Conservation (phyloP, 805 yeast species). For the Candida fluviatilis region DNA sequence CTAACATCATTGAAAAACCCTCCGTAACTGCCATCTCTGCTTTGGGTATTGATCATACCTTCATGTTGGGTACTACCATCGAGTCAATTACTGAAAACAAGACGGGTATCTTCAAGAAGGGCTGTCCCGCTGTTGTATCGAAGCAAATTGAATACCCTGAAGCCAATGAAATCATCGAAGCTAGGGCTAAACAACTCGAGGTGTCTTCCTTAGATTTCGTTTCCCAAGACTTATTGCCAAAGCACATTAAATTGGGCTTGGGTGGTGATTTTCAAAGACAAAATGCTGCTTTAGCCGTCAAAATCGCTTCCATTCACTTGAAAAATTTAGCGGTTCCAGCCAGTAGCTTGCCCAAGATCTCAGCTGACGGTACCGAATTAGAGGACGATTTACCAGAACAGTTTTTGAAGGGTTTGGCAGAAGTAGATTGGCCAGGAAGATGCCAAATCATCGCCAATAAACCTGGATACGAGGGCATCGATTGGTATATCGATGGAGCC, state of each 20-base stretch:
- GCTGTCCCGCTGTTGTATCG: constrained; percentile 61
- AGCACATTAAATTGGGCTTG: constrained; percentile 57
- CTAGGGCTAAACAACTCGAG: constrained; percentile 65
- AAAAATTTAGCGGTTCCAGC: constrained; percentile 38
- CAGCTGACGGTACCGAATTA: constrained; percentile 6
- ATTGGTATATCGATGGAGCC: constrained; percentile 95
- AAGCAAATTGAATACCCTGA: constrained; percentile 49
- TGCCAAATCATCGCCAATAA: constrained; percentile 66
- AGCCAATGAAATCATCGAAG: constrained; percentile 52
- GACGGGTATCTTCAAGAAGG: constrained; percentile 81
- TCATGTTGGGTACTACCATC: constrained; percentile 80
- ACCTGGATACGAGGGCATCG: constrained; percentile 37
- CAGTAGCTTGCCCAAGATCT: constrained; percentile 20
- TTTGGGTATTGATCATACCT: constrained; percentile 88
- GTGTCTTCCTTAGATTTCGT: constrained; percentile 48
- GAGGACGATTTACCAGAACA: constrained; percentile 40
- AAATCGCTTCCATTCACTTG: constrained; percentile 62
- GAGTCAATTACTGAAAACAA: constrained; percentile 95
- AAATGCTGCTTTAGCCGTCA: constrained; percentile 86
- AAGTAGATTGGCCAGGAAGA: constrained; percentile 91
- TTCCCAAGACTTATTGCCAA: constrained; percentile 28
- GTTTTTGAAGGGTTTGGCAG: constrained; percentile 56
- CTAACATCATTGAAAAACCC: constrained; percentile 79
- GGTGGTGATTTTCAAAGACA: constrained; percentile 79
- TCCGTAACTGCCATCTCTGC: constrained; percentile 81